Evolutionary conservation across 176 grass and related monocot species (phyloP).

Genomic region (Eremochloa ophiuroides): DNA sequence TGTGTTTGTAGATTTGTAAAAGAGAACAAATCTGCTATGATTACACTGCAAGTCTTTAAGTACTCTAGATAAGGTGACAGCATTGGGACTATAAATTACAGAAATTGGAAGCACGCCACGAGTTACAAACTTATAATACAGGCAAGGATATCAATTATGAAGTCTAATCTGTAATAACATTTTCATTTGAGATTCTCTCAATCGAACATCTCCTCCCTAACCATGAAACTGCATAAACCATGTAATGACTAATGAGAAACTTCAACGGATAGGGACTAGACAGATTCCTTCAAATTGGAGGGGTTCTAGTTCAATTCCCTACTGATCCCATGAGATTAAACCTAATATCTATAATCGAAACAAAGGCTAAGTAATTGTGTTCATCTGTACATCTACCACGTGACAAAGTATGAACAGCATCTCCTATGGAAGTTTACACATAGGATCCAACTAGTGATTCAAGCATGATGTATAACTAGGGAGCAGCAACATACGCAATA

Average conservation of each 20-base stretch:
- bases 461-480: constrained; percentile 16
- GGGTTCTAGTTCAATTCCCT: not conserved
- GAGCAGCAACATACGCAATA: not conserved
- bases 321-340: not conserved
- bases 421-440: not conserved
- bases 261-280: not conserved
- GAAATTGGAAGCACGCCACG: not conserved
- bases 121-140: constrained; percentile 1
- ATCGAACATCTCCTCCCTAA: constrained; percentile 7
- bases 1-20: not conserved
- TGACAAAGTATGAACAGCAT: not conserved
- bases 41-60: not conserved
- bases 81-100: not conserved
- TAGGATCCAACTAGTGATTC: not conserved
- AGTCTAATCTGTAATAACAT: not conserved
- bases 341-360: not conserved
- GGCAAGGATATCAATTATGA: not conserved
- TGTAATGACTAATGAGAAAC: not conserved
- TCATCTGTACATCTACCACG: not conserved
- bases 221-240: not conserved
- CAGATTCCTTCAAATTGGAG: not conserved
- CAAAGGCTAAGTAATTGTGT: not conserved
- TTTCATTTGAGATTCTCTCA: not conserved
- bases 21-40: not conserved
- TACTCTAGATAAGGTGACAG: not conserved